phyloP scores from a whole-genome alignment of 2,329 filamentous ascomycete species.

The Penicillium griseofulvum region DNA sequence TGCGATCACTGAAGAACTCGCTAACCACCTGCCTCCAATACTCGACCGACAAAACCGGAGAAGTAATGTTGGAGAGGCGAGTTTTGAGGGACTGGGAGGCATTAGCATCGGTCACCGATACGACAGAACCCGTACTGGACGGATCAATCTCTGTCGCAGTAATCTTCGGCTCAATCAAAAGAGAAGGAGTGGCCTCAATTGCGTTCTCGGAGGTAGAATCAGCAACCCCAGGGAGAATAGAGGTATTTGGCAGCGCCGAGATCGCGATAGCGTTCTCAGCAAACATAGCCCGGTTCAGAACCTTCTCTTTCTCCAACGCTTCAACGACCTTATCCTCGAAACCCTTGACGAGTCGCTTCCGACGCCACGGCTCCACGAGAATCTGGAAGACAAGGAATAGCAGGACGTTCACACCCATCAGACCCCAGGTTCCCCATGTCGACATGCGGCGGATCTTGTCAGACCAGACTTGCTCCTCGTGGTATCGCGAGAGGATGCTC shows the following conservation, averaged over 20 bases:
- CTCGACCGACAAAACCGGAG: constrained; percentile 32
- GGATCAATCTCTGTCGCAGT: constrained; percentile 1
- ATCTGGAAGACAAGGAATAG: constrained; percentile 84
- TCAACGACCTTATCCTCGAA: constrained; percentile 75
- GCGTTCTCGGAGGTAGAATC: constrained; percentile 6
- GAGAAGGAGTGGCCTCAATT: constrained; percentile 3
- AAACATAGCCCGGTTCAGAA: constrained; percentile 17
- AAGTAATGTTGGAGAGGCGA: constrained; percentile 23
- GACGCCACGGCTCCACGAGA: constrained; percentile 88
- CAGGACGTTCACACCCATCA: constrained; percentile 95
- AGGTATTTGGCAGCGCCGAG: background rate
- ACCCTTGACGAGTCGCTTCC: constrained; percentile 74
- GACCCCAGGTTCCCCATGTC: constrained; percentile 96
- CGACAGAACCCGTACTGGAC: background rate
- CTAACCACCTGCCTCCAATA: constrained; percentile 51
- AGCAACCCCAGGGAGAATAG: constrained; percentile 11
- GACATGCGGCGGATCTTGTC: constrained; percentile 94
- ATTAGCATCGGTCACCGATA: background rate
- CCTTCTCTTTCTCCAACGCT: constrained; percentile 67
- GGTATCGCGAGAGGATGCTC: constrained; percentile 85
- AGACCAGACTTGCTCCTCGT: constrained; percentile 99
- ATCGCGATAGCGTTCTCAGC: constrained; percentile 6
- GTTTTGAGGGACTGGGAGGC: constrained; percentile 19
- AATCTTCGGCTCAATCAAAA: background rate
- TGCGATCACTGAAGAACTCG: constrained; percentile 66